A percentile compares a stretch with the other conserved stretches of the same genome.
phyloP scores from a whole-genome alignment of 2,329 filamentous ascomycete genomes.

The Hypoxylon sp. region DNA sequence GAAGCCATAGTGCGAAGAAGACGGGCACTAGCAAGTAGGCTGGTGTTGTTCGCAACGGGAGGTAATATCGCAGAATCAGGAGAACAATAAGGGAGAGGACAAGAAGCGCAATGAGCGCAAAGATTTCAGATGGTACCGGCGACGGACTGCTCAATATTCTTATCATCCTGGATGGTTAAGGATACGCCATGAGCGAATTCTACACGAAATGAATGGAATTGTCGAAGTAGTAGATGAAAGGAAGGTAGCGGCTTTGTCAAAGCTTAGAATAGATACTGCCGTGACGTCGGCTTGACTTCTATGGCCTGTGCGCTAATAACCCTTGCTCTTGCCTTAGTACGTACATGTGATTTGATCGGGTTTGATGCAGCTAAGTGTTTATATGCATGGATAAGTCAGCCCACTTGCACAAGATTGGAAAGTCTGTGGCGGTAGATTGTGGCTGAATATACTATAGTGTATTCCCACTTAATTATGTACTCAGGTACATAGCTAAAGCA shows the following conservation, averaged over 20 bases:
- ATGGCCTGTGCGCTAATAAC: conserved; percentile 21
- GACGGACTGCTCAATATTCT: conserved; percentile 68
- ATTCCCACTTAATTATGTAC: conserved; percentile 19
- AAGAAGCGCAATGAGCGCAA: conserved; percentile 80
- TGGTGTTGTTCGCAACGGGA: conserved; percentile 91
- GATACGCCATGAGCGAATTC: conserved; percentile 54
- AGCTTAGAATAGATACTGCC: conserved; percentile 13
- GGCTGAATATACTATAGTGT: conserved; percentile 13
- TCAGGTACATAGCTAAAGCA: conserved; percentile 29
- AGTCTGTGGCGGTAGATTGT: conserved; percentile 27
- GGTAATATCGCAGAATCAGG: conserved; percentile 88
- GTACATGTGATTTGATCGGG: conserved; percentile 4
- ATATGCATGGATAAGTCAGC: conserved; percentile 3
- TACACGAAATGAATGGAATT: conserved; percentile 30
- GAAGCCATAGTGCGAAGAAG: conserved; percentile 95
- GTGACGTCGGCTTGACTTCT: conserved; percentile 40
- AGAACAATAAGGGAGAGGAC: conserved; percentile 83
- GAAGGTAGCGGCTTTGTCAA: conserved; percentile 8
- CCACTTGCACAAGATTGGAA: conserved; percentile 3
- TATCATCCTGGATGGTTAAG: conserved; percentile 63
- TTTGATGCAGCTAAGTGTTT: conserved; percentile 25
- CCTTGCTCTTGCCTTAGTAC: not conserved
- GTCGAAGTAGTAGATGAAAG: conserved; percentile 26
- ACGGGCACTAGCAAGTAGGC: conserved; percentile 92
- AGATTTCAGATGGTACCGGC: conserved; percentile 83